Percentiles rank a stretch among this genome's conserved stretches.
phyloP scores from a whole-genome alignment of 2,329 filamentous ascomycete species.

The Xylariaceae sp. region DNA sequence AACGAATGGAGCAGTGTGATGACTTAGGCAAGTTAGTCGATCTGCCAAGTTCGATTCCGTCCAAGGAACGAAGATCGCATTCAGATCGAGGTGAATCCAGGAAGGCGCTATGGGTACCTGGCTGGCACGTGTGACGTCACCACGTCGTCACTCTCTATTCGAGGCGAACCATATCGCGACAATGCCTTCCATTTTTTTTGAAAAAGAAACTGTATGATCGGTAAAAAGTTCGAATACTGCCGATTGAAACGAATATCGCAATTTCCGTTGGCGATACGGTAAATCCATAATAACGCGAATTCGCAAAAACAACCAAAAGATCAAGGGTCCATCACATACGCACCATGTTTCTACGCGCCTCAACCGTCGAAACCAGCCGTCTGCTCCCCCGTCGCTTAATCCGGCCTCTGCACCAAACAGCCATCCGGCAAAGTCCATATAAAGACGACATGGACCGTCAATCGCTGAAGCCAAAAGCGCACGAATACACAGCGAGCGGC shows the following conservation, averaged over 20 bases:
- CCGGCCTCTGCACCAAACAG: slow-evolving; percentile 33
- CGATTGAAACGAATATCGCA: background rate
- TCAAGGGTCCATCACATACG: background rate
- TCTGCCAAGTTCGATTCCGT: background rate
- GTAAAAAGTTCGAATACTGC: background rate
- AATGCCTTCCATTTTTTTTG: background rate
- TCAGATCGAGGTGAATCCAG: background rate
- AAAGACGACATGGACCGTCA: slow-evolving; percentile 55
- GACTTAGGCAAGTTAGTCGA: too few relatives aligned
- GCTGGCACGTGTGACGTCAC: slow-evolving; percentile 11
- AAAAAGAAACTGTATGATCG: background rate
- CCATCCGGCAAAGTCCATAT: slow-evolving; percentile 34
- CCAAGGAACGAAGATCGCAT: background rate
- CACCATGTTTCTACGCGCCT: slow-evolving; percentile 15
- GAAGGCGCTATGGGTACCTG: slow-evolving; percentile 36
- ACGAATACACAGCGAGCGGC: slow-evolving; percentile 64
- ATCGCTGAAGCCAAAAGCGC: slow-evolving; percentile 57
- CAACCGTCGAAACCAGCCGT: slow-evolving; percentile 8
- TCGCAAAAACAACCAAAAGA: background rate
- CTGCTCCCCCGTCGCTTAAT: slow-evolving; percentile 3
- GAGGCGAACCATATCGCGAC: background rate
- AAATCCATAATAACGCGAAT: too few relatives aligned
- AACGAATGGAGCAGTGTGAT: too few relatives aligned
- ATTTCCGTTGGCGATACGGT: too few relatives aligned
- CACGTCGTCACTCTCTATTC: slow-evolving; percentile 6